phyloP scores from a whole-genome alignment of 2,329 filamentous ascomycete genomes.

The Lasiodiplodia theobromae region DNA sequence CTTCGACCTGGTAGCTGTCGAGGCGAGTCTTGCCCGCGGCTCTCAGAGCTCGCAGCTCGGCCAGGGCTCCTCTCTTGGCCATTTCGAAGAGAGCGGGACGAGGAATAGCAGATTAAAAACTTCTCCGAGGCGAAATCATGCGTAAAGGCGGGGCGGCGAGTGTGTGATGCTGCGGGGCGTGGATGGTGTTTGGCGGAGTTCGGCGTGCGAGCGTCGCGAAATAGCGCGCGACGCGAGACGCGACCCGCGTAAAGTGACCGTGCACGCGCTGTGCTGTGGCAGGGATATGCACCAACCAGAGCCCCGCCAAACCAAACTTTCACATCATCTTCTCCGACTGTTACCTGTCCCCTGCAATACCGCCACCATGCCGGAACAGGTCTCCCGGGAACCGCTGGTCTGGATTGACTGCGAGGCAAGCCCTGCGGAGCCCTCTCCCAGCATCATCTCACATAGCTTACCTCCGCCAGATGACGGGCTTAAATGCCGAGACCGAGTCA shows the following conservation, averaged over 20 bases:
- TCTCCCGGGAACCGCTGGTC: constrained; percentile 72
- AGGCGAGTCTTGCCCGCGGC: constrained; percentile 91
- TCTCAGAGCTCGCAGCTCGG: constrained; percentile 83
- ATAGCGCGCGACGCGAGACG: constrained; percentile 17
- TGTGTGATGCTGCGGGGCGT: neutral
- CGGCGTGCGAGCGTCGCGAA: constrained; percentile 7
- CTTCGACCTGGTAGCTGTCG: constrained; percentile 83
- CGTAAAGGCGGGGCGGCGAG: neutral
- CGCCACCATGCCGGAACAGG: constrained; percentile 49
- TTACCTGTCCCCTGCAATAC: neutral
- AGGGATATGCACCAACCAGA: constrained; percentile 25
- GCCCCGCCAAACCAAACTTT: neutral
- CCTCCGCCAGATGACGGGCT: constrained; percentile 82
- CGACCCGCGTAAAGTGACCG: constrained; percentile 2
- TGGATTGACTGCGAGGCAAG: constrained; percentile 83
- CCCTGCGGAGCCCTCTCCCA: neutral
- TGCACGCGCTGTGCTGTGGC: neutral
- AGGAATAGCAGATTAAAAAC: neutral
- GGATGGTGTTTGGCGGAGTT: constrained; percentile 11
- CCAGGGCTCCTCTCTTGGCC: constrained; percentile 52
- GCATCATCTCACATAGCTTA: constrained; percentile 1
- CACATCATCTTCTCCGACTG: neutral
- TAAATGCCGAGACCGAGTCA: constrained; percentile 77
- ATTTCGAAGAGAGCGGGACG: constrained; percentile 35
- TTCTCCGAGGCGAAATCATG: neutral